Evolutionary conservation across 495 filamentous ascomycete species (phyloP), one percentile per base, ranked within the genome.

Genomic region (Penicillium coffeae): DNA sequence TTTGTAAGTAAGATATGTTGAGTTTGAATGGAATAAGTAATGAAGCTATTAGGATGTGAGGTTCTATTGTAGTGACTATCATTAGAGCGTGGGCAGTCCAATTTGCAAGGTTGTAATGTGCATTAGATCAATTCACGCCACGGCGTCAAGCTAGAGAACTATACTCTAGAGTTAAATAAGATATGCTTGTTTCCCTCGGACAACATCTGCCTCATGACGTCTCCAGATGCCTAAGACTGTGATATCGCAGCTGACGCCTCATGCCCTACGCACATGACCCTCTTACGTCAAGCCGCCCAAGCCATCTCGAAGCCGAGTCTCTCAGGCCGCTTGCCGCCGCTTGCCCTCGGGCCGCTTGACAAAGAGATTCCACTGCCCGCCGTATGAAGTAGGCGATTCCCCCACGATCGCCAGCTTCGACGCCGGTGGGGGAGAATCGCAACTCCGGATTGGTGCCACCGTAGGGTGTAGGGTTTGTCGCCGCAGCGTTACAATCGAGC

Each of bases 331-430:
- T 64, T 64, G 55, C 33, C 55, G 27, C 56, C 60, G 60, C 60
- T 64, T 64, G 46, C 32, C 55, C 27, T 51, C 60, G 60, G 60
- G 40, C 45, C 45, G 51, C 40, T 44, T 62, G 53, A 60, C 59
- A 62, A 60, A 60, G 38, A 62, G 45, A 62, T 54, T 55, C 46
- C 42, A 47, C 39, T 45, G 41, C 40, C 33, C 39, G 14, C 35
- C 51, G 39, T 43, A 21, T 42, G 47, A 15, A 46, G 51, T 42
- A 55, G 47, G 50, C 12, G 16, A 19, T 14, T 53, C 54, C 57
- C n/a, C 52, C 40, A 39, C 33, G 51, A 58, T 40, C 39, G 21
- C 38, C 38, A 39, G 40, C 35, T 21, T 32, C 45, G 33, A 42
- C 16, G 55, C 21, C 38, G 43, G 22, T 14, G 22, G 44, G 20